A percentile compares a stretch with the other conserved stretches of the same genome.
These are phyloP conservation scores for Aspergillus sp. DNA, from an alignment of 2,329 filamentous ascomycete genomes.

Conservation along the genomic window DNA sequence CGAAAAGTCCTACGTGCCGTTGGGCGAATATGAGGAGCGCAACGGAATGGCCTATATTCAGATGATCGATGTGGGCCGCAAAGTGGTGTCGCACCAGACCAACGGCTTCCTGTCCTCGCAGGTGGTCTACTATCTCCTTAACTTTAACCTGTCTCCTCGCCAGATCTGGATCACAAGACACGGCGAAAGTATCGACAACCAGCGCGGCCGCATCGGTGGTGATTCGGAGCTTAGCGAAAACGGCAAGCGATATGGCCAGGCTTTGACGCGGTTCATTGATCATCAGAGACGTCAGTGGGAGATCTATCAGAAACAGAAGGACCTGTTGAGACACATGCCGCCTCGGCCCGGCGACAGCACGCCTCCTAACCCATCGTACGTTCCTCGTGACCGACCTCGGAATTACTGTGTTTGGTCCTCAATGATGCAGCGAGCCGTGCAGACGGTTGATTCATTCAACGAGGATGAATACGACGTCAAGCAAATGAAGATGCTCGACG, in stretches of 20 bases:
- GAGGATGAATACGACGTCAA: conserved; percentile 96
- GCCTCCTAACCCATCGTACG: conserved; percentile 81
- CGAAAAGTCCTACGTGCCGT: conserved; percentile 84
- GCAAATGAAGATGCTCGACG: conserved; percentile 96
- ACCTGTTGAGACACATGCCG: conserved; percentile 73
- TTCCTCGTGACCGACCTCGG: conserved; percentile 54
- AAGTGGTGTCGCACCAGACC: conserved; percentile 83
- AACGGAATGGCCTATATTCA: conserved; percentile 91
- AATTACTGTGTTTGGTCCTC: conserved; percentile 99
- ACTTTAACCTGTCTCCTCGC: conserved; percentile 90
- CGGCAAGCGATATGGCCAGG: conserved; percentile 69
- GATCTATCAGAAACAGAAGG: conserved; percentile 70
- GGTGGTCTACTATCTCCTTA: conserved; percentile 89
- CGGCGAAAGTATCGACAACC: conserved; percentile 84
- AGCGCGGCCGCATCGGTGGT: conserved; percentile 80
- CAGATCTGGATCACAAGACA: conserved; percentile 98
- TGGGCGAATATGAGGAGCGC: conserved; percentile 85
- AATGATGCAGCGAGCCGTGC: conserved; percentile 84
- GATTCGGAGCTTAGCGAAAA: conserved; percentile 77
- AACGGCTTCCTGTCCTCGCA: conserved; percentile 87
- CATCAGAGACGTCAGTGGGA: conserved; percentile 76
- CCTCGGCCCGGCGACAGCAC: conserved; percentile 85
- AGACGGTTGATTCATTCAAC: conserved; percentile 84
- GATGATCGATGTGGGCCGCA: conserved; percentile 96
- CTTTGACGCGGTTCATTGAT: conserved; percentile 77